Conservation (phyloP, 345 rosid species). For the Camelina neglecta region DNA sequence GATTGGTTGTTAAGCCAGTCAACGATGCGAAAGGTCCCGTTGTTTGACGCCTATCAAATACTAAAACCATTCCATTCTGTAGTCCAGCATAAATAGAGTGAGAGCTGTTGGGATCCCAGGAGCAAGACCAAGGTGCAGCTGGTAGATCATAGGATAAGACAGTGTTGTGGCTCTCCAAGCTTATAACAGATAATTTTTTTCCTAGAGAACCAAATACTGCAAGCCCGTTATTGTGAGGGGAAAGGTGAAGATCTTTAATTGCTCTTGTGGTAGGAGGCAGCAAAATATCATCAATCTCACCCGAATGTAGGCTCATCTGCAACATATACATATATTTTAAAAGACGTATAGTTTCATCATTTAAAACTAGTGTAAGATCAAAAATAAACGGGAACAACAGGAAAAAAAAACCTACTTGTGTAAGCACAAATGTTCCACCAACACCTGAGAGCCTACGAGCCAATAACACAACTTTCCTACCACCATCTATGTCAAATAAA, state of each 20-base stretch:
- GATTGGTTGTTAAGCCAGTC: slow-evolving; percentile 69
- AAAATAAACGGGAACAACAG: background rate
- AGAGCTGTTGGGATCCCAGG: slow-evolving; percentile 78
- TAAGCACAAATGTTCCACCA: slow-evolving; percentile 63
- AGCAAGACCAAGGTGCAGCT: slow-evolving; percentile 91
- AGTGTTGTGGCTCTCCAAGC: slow-evolving; percentile 76
- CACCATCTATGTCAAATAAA: slow-evolving; percentile 71
- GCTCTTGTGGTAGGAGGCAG: slow-evolving; percentile 65
- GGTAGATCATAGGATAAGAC: slow-evolving; percentile 74
- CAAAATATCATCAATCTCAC: slow-evolving; percentile 68
- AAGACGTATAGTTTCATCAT: slow-evolving; percentile 26
- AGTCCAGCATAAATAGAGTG: slow-evolving; percentile 81
- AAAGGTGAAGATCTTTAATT: slow-evolving; percentile 76
- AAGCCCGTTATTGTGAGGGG: slow-evolving; percentile 60
- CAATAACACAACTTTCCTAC: slow-evolving; percentile 57
- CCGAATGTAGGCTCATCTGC: slow-evolving; percentile 72
- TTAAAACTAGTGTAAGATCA: slow-evolving; percentile 14
- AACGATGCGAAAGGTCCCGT: slow-evolving; percentile 56
- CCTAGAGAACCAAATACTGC: slow-evolving; percentile 80
- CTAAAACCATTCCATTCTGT: slow-evolving; percentile 80
- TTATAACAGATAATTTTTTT: slow-evolving; percentile 75
- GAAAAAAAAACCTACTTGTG: slow-evolving; percentile 61
- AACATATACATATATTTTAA: slow-evolving; percentile 12
- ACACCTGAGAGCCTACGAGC: slow-evolving; percentile 64
- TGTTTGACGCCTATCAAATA: slow-evolving; percentile 87